A percentile compares a stretch with the other conserved stretches of the same genome.
These are phyloP conservation scores for Hyparrhenia diplandra DNA, from an alignment of 176 grass and related monocot species.

Conservation along the genomic window DNA sequence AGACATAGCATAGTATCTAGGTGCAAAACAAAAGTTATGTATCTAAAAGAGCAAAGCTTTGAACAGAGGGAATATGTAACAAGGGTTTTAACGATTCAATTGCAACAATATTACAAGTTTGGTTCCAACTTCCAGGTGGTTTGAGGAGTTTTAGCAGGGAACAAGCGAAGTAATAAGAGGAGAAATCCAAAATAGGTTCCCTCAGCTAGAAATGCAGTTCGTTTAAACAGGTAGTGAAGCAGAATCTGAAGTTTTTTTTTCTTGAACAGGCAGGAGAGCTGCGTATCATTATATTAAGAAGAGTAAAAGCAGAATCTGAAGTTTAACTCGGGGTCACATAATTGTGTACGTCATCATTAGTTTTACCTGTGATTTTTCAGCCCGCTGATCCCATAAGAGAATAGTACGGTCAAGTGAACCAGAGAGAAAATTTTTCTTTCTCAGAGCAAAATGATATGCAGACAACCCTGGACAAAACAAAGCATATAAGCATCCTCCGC, in stretches of 20 bases:
- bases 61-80: not conserved
- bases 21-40: no score
- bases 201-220: not conserved
- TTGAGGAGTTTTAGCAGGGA: not conserved
- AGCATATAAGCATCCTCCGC: slow-evolving; percentile 13
- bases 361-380: slow-evolving; percentile 86
- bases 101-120: not conserved
- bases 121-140: slow-evolving; percentile 2
- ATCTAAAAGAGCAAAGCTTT: no score
- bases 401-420: slow-evolving; percentile 91
- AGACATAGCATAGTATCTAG: no score
- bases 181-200: not conserved
- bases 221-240: not conserved
- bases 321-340: not conserved
- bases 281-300: no score
- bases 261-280: no score
- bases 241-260: no score
- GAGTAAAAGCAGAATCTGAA: no score
- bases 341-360: slow-evolving; percentile 1
- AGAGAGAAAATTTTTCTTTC: slow-evolving; percentile 78
- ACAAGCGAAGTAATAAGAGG: slow-evolving; percentile 4
- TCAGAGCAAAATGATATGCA: slow-evolving; percentile 78
- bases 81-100: not conserved
- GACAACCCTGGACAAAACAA: slow-evolving; percentile 67
- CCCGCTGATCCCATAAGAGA: slow-evolving; percentile 86